These are phyloP conservation scores for Arctium lappa DNA, from an alignment of 129 eudicot species.

Conservation along the genomic window DNA sequence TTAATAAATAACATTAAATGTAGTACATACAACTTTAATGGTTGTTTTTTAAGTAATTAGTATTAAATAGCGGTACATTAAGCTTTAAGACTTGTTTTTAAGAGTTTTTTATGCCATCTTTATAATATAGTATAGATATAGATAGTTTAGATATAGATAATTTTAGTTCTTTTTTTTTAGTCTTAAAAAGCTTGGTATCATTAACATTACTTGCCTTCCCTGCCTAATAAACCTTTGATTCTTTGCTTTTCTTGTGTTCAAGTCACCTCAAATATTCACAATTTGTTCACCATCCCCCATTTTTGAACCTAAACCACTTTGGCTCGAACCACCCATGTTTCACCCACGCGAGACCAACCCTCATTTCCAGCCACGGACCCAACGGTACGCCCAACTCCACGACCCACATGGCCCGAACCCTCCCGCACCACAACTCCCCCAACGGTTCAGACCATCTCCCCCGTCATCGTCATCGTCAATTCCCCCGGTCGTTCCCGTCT, in stretches of 20 bases:
- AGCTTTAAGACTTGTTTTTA: no score
- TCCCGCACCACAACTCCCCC: constrained; percentile 18
- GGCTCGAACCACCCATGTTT: constrained; percentile 35
- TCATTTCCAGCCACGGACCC: constrained; percentile 52
- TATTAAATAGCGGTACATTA: no score
- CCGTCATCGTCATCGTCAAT: neutral
- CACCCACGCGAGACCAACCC: constrained; percentile 76
- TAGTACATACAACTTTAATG: no score
- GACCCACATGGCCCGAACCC: constrained; percentile 21
- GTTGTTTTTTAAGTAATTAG: no score
- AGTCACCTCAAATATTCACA: constrained; percentile 31
- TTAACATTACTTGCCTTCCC: constrained; percentile 70
- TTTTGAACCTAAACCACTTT: neutral
- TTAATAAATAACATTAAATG: no score
- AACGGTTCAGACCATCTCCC: constrained; percentile 27
- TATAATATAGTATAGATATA: no score
- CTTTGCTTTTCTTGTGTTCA: constrained; percentile 45
- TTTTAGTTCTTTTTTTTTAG: neutral
- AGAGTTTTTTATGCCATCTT: no score
- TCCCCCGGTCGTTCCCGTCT: constrained; percentile 2
- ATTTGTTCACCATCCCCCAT: constrained; percentile 13
- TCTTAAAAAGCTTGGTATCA: constrained; percentile 40
- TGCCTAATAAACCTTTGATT: constrained; percentile 53
- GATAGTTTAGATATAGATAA: no score
- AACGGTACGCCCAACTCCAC: constrained; percentile 34